Conservation (phyloP, 75 land plant species). For the Pinus albicaulis region DNA sequence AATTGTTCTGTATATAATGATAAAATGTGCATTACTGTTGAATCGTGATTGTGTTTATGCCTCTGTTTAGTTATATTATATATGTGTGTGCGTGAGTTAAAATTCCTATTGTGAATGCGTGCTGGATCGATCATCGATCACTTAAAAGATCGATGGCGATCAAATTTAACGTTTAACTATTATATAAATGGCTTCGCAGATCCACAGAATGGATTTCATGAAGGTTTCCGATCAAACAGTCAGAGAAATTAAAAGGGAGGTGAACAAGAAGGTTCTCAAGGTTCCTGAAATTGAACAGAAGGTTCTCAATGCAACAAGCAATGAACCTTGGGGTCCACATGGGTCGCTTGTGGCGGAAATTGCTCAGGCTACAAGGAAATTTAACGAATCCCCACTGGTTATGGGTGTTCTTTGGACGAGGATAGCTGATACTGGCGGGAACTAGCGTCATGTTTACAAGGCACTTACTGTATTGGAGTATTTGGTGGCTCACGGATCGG, state of each 20-base stretch:
- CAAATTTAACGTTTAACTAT: no score
- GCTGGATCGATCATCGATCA: no score
- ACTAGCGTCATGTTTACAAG: conserved; percentile 95
- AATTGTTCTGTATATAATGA: no score
- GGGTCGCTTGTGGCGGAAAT: conserved; percentile 77
- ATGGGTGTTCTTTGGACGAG: conserved; percentile 78
- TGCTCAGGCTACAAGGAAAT: conserved; percentile 71
- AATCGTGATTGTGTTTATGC: no score
- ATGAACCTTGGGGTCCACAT: conserved; percentile 96
- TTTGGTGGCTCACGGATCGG: conserved; percentile 38
- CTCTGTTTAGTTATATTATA: no score
- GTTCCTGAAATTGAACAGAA: conserved; percentile 91
- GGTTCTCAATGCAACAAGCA: conserved; percentile 89
- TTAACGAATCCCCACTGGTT: conserved; percentile 74
- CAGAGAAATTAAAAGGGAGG: conserved; percentile 86
- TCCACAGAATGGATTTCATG: conserved; percentile 80
- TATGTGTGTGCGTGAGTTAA: no score
- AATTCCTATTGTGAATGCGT: no score
- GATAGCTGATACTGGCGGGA: conserved; percentile 59
- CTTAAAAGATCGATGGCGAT: no score
- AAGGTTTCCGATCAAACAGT: conserved; percentile 96
- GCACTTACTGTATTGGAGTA: conserved; percentile 72
- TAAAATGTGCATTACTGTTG: no score
- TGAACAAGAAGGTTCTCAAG: conserved; percentile 74
- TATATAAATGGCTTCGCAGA: no score